Evolutionary conservation across 495 filamentous ascomycete species (phyloP).

Genomic region (Podospora pseudocomata): DNA sequence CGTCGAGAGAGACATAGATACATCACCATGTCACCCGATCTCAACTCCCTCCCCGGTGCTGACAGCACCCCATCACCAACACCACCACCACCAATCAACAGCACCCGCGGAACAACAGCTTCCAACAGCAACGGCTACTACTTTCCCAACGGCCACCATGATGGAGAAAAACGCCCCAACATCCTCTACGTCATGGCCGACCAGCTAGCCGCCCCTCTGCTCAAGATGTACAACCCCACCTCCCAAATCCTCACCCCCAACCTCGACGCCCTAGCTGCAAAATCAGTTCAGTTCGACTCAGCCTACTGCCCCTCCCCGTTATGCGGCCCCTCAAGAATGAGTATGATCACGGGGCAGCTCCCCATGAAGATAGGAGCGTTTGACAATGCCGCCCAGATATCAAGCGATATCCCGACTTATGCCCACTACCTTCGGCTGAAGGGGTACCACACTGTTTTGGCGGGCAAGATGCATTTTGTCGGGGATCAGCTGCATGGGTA

Average conservation of each 20-base stretch:
- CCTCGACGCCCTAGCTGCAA: constrained; percentile 71
- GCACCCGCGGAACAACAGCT: background rate
- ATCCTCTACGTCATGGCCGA: constrained; percentile 73
- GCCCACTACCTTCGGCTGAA: constrained; percentile 81
- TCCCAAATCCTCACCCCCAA: constrained; percentile 84
- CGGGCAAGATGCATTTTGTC: constrained; percentile 95
- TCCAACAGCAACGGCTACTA: constrained; percentile 11
- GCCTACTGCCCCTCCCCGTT: constrained; percentile 88
- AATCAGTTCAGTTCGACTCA: constrained; percentile 78
- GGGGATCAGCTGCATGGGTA: constrained; percentile 90
- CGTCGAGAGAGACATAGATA: background rate
- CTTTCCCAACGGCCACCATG: constrained; percentile 6
- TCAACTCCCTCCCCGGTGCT: constrained; percentile 49
- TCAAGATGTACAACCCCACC: constrained; percentile 76
- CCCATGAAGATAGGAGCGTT: constrained; percentile 83
- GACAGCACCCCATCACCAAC: constrained; percentile 15
- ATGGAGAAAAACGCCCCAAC: constrained; percentile 31
- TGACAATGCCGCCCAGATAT: constrained; percentile 77
- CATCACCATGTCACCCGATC: constrained; percentile 50
- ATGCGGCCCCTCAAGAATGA: constrained; percentile 83
- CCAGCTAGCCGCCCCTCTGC: constrained; percentile 79
- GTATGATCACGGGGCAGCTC: constrained; percentile 82
- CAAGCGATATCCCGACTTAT: constrained; percentile 75
- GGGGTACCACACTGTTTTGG: constrained; percentile 83
- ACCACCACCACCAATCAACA: constrained; percentile 16